Evolutionary conservation across 768 basidiomycete species (phyloP).

Genomic region (Boletus sp.): DNA sequence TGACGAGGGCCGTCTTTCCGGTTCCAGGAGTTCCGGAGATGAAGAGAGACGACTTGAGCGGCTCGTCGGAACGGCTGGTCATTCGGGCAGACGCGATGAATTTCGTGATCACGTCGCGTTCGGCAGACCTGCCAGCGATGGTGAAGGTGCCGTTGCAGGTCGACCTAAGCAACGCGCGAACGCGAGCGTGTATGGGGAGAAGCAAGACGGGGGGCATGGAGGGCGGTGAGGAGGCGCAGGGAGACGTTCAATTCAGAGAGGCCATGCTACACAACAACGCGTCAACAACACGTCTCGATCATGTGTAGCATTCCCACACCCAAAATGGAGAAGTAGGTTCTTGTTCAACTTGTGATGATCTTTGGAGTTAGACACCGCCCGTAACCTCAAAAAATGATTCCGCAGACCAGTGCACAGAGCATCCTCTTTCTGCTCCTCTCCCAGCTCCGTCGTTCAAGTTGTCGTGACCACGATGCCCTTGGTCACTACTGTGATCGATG

Average conservation of each 20-base stretch:
- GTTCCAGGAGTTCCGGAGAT: constrained; percentile 93
- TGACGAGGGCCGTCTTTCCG: constrained; percentile 86
- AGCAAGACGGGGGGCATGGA: constrained; percentile 50
- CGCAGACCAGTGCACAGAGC: not conserved
- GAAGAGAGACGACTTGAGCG: constrained; percentile 57
- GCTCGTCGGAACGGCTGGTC: constrained; percentile 14
- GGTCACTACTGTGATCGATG: constrained; percentile 27
- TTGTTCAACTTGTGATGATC: too few species aligned
- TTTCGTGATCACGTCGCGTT: constrained; percentile 54
- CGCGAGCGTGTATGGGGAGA: constrained; percentile 55
- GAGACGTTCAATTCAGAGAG: constrained; percentile 24
- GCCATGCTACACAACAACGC: constrained; percentile 25
- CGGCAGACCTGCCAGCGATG: constrained; percentile 67
- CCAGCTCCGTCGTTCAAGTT: not conserved
- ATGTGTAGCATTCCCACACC: constrained; percentile 15
- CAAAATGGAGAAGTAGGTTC: not conserved
- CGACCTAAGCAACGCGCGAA: constrained; percentile 67
- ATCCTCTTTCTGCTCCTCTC: not conserved
- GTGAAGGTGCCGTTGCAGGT: constrained; percentile 55
- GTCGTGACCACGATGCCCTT: constrained; percentile 19
- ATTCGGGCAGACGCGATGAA: constrained; percentile 59
- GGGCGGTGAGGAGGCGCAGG: constrained; percentile 52
- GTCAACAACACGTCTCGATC: constrained; percentile 28
- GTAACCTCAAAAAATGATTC: too few species aligned
- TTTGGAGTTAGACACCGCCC: too few species aligned